Conservation (phyloP, 768 basidiomycete genomes). For the Pisolithus tinctorius region DNA sequence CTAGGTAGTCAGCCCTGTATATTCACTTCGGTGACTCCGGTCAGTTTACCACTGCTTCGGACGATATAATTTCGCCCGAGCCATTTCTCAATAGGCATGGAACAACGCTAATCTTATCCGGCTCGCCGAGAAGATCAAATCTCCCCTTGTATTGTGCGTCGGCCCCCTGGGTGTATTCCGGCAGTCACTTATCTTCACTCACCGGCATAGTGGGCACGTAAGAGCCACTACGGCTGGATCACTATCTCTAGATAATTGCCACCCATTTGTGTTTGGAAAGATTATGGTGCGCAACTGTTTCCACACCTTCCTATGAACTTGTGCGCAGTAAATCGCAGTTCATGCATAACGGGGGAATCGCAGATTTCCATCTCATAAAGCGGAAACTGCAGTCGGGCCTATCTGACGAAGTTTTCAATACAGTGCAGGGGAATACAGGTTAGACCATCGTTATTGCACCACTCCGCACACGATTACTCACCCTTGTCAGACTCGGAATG, state of each 20-base stretch:
- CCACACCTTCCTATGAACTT: neutral
- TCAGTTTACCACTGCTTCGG: slow-evolving; percentile 20
- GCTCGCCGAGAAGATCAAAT: slow-evolving; percentile 95
- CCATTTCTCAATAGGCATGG: slow-evolving; percentile 63
- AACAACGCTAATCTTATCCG: slow-evolving; percentile 92
- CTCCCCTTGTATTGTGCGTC: slow-evolving; percentile 86
- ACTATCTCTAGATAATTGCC: slow-evolving; percentile 88
- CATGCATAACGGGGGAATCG: slow-evolving; percentile 97
- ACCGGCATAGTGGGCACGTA: slow-evolving; percentile 66
- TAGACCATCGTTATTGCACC: slow-evolving; percentile 7
- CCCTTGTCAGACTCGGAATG: slow-evolving; percentile 79
- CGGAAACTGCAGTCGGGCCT: slow-evolving; percentile 69
- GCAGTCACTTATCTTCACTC: neutral
- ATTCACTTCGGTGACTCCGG: slow-evolving; percentile 92
- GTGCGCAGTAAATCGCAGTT: slow-evolving; percentile 43
- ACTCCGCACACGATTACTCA: neutral
- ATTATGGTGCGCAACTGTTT: slow-evolving; percentile 60
- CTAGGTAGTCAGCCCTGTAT: slow-evolving; percentile 87
- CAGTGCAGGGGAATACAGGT: slow-evolving; percentile 93
- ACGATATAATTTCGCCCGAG: slow-evolving; percentile 6
- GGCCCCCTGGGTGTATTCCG: neutral
- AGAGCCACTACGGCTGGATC: slow-evolving; percentile 91
- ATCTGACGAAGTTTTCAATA: slow-evolving; percentile 78
- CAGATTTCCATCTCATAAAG: slow-evolving; percentile 76
- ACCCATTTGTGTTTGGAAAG: slow-evolving; percentile 89